Base-by-base conservation (phyloP, 371 early-diverging fungal species). In the Chytridium lagenaria region DNA sequence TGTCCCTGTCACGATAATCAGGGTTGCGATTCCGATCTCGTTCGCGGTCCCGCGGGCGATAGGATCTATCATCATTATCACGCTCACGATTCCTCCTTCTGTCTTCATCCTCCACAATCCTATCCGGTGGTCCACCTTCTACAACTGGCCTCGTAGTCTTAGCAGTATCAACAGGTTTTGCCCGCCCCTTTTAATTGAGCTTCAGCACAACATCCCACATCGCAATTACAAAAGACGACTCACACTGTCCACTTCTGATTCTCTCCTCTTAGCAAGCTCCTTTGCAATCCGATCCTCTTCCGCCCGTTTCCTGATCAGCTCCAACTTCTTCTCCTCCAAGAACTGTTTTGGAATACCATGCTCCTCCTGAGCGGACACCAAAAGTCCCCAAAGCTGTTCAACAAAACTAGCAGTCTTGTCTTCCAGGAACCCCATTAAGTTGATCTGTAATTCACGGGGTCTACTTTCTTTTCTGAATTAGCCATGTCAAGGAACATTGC, bases 341-440 rank as follows among this genome's bases (percentile, higher is more conserved):
- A 97, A 91, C 57, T 84, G 82, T 49, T 90, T 82, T 0, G 98
- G 98, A 69, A 98, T 93, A 5, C 98, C 98, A 26, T 34, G 38
- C 15, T 59, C 57, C 16, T 74, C 68, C 70, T 96, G 97, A 0
- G 98, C 97, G 77, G 93, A 93, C 44, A 96, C 73, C 26, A 98
- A 84, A 30, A 95, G 81, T n/a, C 84, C 84, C 96, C 97, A 98
- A 5, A 98, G 88, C 68, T 93, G 93, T 49, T 87, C 82, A 73
- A 97, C 88, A 81, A 98, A 97, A 5, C 72, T 75, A 50, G 87
- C 86, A 1, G 98, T 86, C 50, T 94, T 92, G 64, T 86, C 83
- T 73, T 95, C 96, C 50, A 98, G 80, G 78, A 98, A 98, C 19
- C 97, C 97, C 0, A 95, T 95, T n/a, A 98, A 84, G 76, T 94